Evolutionary conservation across 2,329 filamentous ascomycete genomes (phyloP), one percentile per base, ranked within the genome.

Genomic region (Metarhizium humberi): DNA sequence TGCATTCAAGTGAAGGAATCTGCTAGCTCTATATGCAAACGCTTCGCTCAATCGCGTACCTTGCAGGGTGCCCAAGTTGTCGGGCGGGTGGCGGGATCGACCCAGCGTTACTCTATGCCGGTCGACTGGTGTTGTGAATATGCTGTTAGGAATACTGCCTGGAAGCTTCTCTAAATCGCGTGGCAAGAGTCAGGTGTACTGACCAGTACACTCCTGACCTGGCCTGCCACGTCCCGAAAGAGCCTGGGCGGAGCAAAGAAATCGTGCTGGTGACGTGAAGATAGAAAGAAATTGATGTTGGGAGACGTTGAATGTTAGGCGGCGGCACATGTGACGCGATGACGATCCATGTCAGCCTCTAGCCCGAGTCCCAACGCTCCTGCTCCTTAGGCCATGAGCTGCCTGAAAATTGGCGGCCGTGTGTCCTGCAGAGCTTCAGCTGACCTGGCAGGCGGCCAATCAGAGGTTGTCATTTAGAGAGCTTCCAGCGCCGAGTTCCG

Each of bases 291-390:
- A n/a, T 7, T n/a, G 18, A 43, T 48, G 20, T 46, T 53, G 45
- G 25, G 45, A 5, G 47, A 14, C 14, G 13, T 34, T 20, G 6
- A 25, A 6, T 40, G 11, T 46, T 45, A 13, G 43, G 52, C 52
- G 46, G 52, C 43, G 40, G 25, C 45, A 42, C 52, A 53, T 53
- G 52, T 53, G 42, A 53, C 52, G 51, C 7, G 45, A 18, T 38
- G 42, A 52, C 25, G 30, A 36, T 25, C 25, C 25, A 25, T 25
- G 25, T 25, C 25, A 25, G 25, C 25, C 25, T 25, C 25, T 25
- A 40, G 38, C 38, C 29, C 45, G 14, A 8, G 4, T 4, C 30
- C 45, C 45, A 48, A 20, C 45, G 20, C 25, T 16, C 13, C 11
- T 29, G 20, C 25, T 16, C 13, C 11, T 29, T 29, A 13, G 45